Conservation (phyloP, 176 grass and related monocot genomes). For the Thalia dealbata region DNA sequence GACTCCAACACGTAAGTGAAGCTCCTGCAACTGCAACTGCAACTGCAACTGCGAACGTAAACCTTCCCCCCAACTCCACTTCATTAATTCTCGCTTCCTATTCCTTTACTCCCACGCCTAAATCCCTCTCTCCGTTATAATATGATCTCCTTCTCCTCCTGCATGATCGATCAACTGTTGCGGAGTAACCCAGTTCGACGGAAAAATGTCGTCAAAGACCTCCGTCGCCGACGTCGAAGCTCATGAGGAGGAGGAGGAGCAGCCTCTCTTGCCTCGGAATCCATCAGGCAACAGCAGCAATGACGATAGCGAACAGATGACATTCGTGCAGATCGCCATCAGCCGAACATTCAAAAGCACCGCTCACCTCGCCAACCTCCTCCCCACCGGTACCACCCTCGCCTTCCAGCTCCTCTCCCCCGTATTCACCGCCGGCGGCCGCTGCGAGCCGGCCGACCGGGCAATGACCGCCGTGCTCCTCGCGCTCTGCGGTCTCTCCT, state of each 20-base stretch:
- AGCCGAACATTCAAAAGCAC: constrained; percentile 49
- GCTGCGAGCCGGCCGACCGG: constrained; percentile 25
- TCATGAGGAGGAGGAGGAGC: not conserved
- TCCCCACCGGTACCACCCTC: constrained; percentile 59
- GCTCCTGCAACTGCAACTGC: not conserved
- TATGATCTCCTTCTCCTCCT: not conserved
- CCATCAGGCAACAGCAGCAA: constrained; percentile 2
- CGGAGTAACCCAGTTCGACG: not conserved
- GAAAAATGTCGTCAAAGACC: constrained; percentile 19
- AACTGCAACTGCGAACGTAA: too few relatives aligned
- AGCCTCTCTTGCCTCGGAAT: constrained; percentile 33
- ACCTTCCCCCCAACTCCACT: too few relatives aligned
- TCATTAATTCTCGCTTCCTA: not conserved
- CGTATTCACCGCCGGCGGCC: constrained; percentile 37
- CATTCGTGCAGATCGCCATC: constrained; percentile 39
- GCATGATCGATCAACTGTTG: too few relatives aligned
- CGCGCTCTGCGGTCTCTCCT: constrained; percentile 43
- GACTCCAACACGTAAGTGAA: not conserved
- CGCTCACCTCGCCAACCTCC: constrained; percentile 54
- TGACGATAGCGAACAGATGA: constrained; percentile 8
- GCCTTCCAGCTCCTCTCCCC: constrained; percentile 58
- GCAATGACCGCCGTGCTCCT: constrained; percentile 43
- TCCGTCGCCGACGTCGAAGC: constrained; percentile 8
- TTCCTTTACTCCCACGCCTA: constrained; percentile 12
- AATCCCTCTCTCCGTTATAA: constrained; percentile 6